Percentiles rank a stretch among this genome's conserved stretches.
Evolutionary conservation across 257 asterid species (phyloP).

Genomic region (Ligustrum vulgare): DNA sequence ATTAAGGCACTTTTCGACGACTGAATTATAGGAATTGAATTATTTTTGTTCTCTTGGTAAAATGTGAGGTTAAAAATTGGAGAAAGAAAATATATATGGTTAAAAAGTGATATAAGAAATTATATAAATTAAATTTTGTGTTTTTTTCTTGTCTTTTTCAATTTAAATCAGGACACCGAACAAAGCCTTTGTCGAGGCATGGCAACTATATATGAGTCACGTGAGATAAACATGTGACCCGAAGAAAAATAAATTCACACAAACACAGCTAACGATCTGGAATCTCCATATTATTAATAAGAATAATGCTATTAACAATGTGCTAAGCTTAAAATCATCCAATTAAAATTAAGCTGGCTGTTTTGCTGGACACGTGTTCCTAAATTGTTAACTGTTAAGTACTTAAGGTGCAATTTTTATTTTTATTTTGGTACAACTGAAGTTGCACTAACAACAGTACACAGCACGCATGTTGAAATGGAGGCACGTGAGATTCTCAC

Average conservation of each 20-base stretch:
- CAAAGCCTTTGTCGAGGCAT: too few species aligned
- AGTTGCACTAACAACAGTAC: neutral
- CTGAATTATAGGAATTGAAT: too few species aligned
- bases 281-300: neutral
- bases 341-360: neutral
- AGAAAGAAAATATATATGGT: too few species aligned
- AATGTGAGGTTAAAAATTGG: too few species aligned
- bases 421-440: neutral
- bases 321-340: neutral
- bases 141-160: too few species aligned
- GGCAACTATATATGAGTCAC: neutral
- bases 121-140: too few species aligned
- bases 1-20: too few species aligned
- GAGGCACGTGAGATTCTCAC: neutral
- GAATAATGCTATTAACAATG: neutral
- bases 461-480: neutral
- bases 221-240: neutral
- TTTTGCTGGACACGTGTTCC: neutral
- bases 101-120: too few species aligned
- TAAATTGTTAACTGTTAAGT: too few species aligned
- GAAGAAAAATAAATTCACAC: neutral
- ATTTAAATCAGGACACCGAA: too few species aligned
- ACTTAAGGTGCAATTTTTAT: neutral
- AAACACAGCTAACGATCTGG: neutral
- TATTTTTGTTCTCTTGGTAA: too few species aligned